Percentiles rank a stretch among this genome's conserved stretches.
These are phyloP conservation scores for Peronosclerospora sorghi DNA, from an alignment of 352 stramenopile species.

Conservation along the genomic window DNA sequence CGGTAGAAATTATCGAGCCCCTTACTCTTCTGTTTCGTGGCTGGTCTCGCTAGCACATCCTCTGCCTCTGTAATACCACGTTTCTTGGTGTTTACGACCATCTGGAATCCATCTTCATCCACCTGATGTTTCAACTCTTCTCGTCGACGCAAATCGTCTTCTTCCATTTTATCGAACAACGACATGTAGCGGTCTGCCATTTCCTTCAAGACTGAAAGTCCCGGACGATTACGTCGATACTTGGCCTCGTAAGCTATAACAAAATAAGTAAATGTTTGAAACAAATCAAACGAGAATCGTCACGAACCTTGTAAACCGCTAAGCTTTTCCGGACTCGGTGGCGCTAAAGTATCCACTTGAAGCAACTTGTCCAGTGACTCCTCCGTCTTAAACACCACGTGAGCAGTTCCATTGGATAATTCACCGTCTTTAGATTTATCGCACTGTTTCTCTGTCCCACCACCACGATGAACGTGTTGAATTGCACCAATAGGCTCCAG, in stretches of 20 bases:
- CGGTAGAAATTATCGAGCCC: slow-evolving; percentile 77
- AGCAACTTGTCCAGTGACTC: slow-evolving; percentile 48
- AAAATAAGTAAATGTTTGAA: neutral
- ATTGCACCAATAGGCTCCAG: slow-evolving; percentile 42
- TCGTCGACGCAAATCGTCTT: slow-evolving; percentile 40
- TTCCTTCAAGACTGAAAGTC: slow-evolving; percentile 48
- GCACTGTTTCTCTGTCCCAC: neutral
- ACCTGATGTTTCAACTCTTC: slow-evolving; percentile 73
- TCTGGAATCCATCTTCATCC: slow-evolving; percentile 78
- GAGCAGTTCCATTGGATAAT: slow-evolving; percentile 25
- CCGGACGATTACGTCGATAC: slow-evolving; percentile 62
- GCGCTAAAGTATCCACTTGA: slow-evolving; percentile 27
- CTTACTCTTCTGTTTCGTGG: slow-evolving; percentile 81
- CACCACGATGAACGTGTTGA: slow-evolving; percentile 39
- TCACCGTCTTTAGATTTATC: slow-evolving; percentile 4
- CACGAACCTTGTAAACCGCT: slow-evolving; percentile 28
- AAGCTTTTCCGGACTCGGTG: slow-evolving; percentile 8
- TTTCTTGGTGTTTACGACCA: slow-evolving; percentile 75
- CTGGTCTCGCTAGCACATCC: slow-evolving; percentile 36
- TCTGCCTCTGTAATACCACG: slow-evolving; percentile 36
- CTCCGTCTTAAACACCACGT: slow-evolving; percentile 70
- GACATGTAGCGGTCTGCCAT: slow-evolving; percentile 69
- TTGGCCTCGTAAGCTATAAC: slow-evolving; percentile 33
- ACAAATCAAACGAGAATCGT: neutral
- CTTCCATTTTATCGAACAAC: slow-evolving; percentile 59